A percentile compares a stretch with the other conserved stretches of the same genome.
phyloP scores from a whole-genome alignment of 768 basidiomycete genomes.

The Rhodosporidiobolus odoratus region DNA sequence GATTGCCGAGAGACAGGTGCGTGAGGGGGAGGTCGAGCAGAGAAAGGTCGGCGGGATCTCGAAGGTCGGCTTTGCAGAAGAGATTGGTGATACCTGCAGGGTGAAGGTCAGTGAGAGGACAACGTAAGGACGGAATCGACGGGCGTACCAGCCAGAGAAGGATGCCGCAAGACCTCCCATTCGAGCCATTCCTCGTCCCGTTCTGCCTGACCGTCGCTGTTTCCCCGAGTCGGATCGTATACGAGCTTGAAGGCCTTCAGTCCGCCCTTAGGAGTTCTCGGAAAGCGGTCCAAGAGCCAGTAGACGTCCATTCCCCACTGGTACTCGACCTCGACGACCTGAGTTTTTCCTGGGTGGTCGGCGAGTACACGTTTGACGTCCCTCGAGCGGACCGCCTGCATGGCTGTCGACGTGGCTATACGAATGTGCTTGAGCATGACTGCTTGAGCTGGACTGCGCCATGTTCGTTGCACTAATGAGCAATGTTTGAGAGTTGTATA shows the following conservation, averaged over 20 bases:
- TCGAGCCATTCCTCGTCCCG: constrained; percentile 30
- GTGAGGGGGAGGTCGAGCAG: constrained; percentile 16
- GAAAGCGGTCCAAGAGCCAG: constrained; percentile 30
- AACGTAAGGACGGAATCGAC: no score
- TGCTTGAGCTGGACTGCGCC: constrained; percentile 16
- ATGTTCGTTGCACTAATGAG: constrained; percentile 8
- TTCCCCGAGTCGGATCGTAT: constrained; percentile 21
- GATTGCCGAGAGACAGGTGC: constrained; percentile 17
- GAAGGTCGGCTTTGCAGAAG: constrained; percentile 21
- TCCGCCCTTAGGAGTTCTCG: neutral
- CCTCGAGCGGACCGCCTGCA: constrained; percentile 20
- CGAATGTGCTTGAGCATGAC: constrained; percentile 19
- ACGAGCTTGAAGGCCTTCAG: constrained; percentile 17
- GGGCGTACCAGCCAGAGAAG: constrained; percentile 9
- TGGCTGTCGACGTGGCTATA: neutral
- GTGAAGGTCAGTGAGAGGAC: neutral
- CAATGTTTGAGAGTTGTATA: constrained; percentile 12
- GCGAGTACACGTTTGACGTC: constrained; percentile 15
- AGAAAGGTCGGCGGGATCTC: constrained; percentile 14
- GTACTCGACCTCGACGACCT: constrained; percentile 11
- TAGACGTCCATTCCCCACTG: constrained; percentile 25
- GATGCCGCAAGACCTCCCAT: constrained; percentile 31
- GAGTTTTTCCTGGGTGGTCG: neutral
- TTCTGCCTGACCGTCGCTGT: constrained; percentile 17
- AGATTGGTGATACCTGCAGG: constrained; percentile 20